phyloP scores from a whole-genome alignment of 768 basidiomycete genomes.

The Hirschioporus abietinus region DNA sequence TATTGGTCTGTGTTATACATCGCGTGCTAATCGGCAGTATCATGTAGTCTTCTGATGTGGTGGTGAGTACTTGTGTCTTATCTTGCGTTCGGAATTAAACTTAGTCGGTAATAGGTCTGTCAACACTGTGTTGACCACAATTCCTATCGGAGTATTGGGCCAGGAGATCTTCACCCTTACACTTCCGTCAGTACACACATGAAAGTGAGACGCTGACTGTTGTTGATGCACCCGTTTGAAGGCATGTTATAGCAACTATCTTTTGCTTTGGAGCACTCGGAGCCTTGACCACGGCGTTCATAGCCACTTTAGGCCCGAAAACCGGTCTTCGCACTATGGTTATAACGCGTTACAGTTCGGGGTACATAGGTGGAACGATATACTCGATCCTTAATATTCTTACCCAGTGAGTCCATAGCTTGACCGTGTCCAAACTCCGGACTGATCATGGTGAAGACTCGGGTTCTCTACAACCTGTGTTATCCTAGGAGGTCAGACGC shows the following conservation, averaged over 20 bases:
- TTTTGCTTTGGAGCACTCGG: slow-evolving; percentile 43
- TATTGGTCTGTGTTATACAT: slow-evolving; percentile 5
- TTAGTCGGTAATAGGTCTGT: slow-evolving; percentile 31
- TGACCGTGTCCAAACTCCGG: neutral
- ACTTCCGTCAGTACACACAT: slow-evolving; percentile 29
- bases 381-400: slow-evolving; percentile 51
- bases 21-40: slow-evolving; percentile 9
- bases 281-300: slow-evolving; percentile 37
- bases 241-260: slow-evolving; percentile 40
- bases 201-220: slow-evolving; percentile 5
- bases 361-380: slow-evolving; percentile 43
- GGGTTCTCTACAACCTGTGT: slow-evolving; percentile 44
- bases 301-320: slow-evolving; percentile 47
- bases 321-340: slow-evolving; percentile 54
- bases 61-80: slow-evolving; percentile 24
- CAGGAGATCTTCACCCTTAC: slow-evolving; percentile 45
- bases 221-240: slow-evolving; percentile 12
- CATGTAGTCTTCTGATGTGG: slow-evolving; percentile 38
- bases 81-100: slow-evolving; percentile 3
- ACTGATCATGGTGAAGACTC: slow-evolving; percentile 23
- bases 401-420: slow-evolving; percentile 32
- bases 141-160: slow-evolving; percentile 46
- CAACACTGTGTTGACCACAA: slow-evolving; percentile 41
- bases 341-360: slow-evolving; percentile 42
- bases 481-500: slow-evolving; percentile 50